Conservation (phyloP, 2,329 filamentous ascomycete species). For the Tolypocladium sp. region DNA sequence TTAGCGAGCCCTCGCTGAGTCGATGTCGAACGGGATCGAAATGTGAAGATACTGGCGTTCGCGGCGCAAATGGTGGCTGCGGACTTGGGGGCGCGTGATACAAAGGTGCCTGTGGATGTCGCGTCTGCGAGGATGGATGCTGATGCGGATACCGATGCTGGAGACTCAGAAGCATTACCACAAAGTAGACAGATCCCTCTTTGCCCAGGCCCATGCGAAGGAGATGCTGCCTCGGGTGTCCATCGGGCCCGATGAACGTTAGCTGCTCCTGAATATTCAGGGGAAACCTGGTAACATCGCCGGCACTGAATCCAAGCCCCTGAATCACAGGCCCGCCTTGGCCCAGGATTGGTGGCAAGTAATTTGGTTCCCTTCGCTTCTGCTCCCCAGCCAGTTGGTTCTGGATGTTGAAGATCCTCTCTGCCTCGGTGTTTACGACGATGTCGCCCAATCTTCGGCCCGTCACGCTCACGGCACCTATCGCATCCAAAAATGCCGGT, state of each 20-base stretch:
- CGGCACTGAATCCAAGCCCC: conserved; percentile 41
- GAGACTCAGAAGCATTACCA: conserved; percentile 39
- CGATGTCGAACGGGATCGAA: conserved; percentile 37
- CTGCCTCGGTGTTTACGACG: conserved; percentile 40
- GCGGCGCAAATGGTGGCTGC: conserved; percentile 28
- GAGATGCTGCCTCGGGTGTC: conserved; percentile 38
- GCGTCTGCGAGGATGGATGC: conserved; percentile 33
- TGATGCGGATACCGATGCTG: conserved; percentile 30
- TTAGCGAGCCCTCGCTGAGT: conserved; percentile 23
- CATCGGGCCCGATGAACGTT: conserved; percentile 42
- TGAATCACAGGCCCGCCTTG: conserved; percentile 47
- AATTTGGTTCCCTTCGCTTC: conserved; percentile 48
- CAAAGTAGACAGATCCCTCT: conserved; percentile 53
- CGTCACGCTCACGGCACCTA: conserved; percentile 37
- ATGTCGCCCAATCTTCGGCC: conserved; percentile 45
- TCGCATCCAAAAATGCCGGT: conserved; percentile 42
- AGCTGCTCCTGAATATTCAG: conserved; percentile 46
- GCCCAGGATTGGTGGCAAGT: conserved; percentile 54
- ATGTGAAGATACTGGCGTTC: conserved; percentile 34
- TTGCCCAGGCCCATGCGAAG: conserved; percentile 49
- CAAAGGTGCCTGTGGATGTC: conserved; percentile 33
- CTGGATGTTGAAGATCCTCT: conserved; percentile 41
- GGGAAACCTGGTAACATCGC: conserved; percentile 42
- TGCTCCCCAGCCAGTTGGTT: conserved; percentile 48
- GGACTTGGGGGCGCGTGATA: conserved; percentile 22